phyloP scores from a whole-genome alignment of 1,284 basidiomycete genomes.

The Coniophora puteana region DNA sequence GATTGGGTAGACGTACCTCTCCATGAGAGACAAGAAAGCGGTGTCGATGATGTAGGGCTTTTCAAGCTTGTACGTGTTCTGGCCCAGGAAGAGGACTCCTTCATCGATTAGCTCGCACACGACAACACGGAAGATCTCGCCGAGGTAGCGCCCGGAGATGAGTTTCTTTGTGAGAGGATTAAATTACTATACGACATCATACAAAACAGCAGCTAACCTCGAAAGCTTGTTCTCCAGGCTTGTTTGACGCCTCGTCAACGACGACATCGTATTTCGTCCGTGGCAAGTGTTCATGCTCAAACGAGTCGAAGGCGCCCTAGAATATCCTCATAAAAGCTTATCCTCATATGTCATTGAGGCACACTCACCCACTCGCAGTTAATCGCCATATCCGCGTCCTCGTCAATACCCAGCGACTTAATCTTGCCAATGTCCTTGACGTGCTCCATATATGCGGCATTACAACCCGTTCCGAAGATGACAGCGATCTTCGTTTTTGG shows the following conservation, averaged over 20 bases:
- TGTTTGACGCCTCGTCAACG: conserved; percentile 94
- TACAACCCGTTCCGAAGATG: conserved; percentile 98
- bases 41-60: conserved; percentile 93
- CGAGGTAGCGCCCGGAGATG: conserved; percentile 96
- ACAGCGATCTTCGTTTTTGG: conserved; percentile 89
- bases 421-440: conserved; percentile 79
- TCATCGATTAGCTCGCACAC: conserved; percentile 96
- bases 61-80: conserved; percentile 97
- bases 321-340: background rate
- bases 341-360: background rate
- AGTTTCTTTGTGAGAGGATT: conserved; percentile 70
- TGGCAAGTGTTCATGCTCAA: conserved; percentile 91
- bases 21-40: conserved; percentile 95
- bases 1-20: conserved; percentile 51
- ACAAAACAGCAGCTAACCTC: conserved; percentile 44
- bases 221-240: conserved; percentile 93
- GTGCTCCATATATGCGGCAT: conserved; percentile 96
- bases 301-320: conserved; percentile 96
- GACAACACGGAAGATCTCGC: conserved; percentile 92
- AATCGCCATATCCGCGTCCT: conserved; percentile 82
- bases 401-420: conserved; percentile 67
- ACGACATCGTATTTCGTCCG: conserved; percentile 92
- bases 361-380: conserved; percentile 89
- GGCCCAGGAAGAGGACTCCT: conserved; percentile 94
- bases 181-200: conserved; percentile 1